These are phyloP conservation scores for Phytophthora sansomeana DNA, from an alignment of 352 stramenopile genomes.

Conservation along the genomic window DNA sequence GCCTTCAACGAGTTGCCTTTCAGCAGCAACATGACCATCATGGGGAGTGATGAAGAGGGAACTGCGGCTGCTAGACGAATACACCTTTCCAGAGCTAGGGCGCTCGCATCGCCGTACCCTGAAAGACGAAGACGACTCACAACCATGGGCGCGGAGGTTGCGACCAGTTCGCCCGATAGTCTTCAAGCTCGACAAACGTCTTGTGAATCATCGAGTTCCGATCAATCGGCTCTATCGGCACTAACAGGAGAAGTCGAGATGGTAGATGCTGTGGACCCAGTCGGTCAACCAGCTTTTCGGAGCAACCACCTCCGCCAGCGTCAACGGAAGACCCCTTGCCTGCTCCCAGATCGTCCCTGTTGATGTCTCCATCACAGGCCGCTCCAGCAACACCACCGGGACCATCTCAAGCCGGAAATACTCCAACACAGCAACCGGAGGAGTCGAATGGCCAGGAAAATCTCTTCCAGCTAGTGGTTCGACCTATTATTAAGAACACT, in stretches of 20 bases:
- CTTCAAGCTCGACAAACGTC: not conserved
- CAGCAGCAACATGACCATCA: not conserved
- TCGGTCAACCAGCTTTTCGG: not conserved
- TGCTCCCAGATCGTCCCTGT: no score
- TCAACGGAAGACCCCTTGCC: no score
- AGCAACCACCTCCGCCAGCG: no score
- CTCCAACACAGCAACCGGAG: not conserved
- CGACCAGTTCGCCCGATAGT: not conserved
- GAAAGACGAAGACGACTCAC: not conserved
- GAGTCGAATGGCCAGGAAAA: not conserved
- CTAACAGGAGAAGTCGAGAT: not conserved
- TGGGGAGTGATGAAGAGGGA: not conserved
- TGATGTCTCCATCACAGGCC: not conserved
- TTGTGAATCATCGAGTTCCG: not conserved
- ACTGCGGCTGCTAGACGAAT: not conserved
- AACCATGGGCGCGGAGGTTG: not conserved
- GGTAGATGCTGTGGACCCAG: no score
- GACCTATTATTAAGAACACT: constrained; percentile 25
- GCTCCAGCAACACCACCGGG: no score
- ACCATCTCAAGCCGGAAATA: not conserved
- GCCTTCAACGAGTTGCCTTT: no score
- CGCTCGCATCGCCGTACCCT: not conserved
- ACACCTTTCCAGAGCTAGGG: not conserved
- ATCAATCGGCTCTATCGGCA: not conserved
- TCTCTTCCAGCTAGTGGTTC: constrained; percentile 16